Evolutionary conservation across 2,329 filamentous ascomycete genomes (phyloP).

Genomic region (Sordariomycetes sp.): DNA sequence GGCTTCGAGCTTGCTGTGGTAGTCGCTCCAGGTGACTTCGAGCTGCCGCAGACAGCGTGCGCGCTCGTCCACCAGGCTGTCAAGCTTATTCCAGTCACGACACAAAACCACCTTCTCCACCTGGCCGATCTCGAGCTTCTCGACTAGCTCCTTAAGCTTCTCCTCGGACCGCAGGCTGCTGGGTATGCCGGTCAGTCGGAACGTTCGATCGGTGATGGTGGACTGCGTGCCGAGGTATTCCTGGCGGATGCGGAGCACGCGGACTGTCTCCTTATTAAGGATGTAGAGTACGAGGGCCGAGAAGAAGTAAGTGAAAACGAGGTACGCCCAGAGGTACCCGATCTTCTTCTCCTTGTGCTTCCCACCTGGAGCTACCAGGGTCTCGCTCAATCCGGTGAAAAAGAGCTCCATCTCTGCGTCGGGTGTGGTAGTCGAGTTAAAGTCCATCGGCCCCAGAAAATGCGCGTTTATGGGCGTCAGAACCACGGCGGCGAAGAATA

Average conservation of each 20-base stretch:
- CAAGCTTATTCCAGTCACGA: constrained; percentile 75
- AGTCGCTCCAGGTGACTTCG: constrained; percentile 66
- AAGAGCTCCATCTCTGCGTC: background rate
- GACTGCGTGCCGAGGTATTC: constrained; percentile 87
- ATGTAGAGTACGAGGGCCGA: constrained; percentile 72
- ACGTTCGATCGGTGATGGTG: constrained; percentile 91
- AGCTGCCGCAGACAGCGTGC: constrained; percentile 57
- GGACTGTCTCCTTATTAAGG: constrained; percentile 72
- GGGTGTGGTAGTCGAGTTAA: background rate
- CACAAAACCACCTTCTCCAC: constrained; percentile 84
- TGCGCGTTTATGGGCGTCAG: constrained; percentile 77
- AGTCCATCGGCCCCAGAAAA: constrained; percentile 25
- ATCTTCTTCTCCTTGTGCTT: constrained; percentile 22
- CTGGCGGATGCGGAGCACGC: constrained; percentile 77
- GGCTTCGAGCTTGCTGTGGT: constrained; percentile 5
- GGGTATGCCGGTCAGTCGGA: constrained; percentile 84
- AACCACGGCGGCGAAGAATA: constrained; percentile 71
- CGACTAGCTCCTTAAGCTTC: constrained; percentile 76
- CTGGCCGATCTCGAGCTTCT: constrained; percentile 78
- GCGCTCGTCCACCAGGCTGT: constrained; percentile 60
- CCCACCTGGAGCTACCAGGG: background rate
- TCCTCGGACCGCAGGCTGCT: constrained; percentile 66
- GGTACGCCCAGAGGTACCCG: constrained; percentile 79
- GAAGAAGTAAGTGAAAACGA: constrained; percentile 92
- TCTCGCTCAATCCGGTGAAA: background rate